A percentile compares a stretch with the other conserved stretches of the same genome.
These are phyloP conservation scores for Penicillium coffeae DNA, from an alignment of 495 filamentous ascomycete genomes.

Conservation along the genomic window DNA sequence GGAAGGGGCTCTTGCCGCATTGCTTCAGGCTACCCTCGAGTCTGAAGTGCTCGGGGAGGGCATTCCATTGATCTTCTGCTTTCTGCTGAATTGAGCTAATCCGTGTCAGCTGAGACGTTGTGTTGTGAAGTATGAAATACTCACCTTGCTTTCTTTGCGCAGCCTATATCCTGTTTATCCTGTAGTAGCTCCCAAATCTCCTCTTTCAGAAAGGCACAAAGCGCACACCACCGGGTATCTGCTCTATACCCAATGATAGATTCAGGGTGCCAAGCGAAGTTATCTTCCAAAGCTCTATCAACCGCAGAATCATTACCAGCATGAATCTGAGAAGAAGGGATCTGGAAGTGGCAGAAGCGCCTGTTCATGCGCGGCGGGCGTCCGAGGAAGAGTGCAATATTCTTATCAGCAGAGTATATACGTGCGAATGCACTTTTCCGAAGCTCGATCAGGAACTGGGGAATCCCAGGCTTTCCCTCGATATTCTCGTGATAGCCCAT, in stretches of 20 bases:
- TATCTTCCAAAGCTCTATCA: background rate
- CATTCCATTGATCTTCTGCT: slow-evolving; percentile 25
- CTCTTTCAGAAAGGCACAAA: slow-evolving; percentile 38
- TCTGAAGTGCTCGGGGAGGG: slow-evolving; percentile 25
- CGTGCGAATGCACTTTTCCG: slow-evolving; percentile 37
- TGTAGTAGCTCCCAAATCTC: slow-evolving; percentile 37
- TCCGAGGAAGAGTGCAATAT: slow-evolving; percentile 42
- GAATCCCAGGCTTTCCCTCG: slow-evolving; percentile 23
- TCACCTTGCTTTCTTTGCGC: slow-evolving; percentile 20
- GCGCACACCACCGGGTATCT: slow-evolving; percentile 39
- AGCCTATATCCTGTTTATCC: slow-evolving; percentile 24
- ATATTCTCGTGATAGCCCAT: slow-evolving; percentile 42
- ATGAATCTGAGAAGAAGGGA: slow-evolving; percentile 18
- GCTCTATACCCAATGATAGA: slow-evolving; percentile 26
- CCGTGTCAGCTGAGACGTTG: background rate
- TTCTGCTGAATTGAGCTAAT: slow-evolving; percentile 20
- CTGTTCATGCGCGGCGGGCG: slow-evolving; percentile 40
- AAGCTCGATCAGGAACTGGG: slow-evolving; percentile 33
- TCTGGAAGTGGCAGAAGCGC: slow-evolving; percentile 39
- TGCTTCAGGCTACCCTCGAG: slow-evolving; percentile 26
- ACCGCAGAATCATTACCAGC: background rate
- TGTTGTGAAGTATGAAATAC: background rate
- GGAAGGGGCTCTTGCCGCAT: slow-evolving; percentile 22
- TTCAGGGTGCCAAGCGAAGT: slow-evolving; percentile 15
- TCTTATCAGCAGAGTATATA: slow-evolving; percentile 45